Evolutionary conservation across 495 filamentous ascomycete genomes (phyloP).

Genomic region (Lasiosphaeria hispida): DNA sequence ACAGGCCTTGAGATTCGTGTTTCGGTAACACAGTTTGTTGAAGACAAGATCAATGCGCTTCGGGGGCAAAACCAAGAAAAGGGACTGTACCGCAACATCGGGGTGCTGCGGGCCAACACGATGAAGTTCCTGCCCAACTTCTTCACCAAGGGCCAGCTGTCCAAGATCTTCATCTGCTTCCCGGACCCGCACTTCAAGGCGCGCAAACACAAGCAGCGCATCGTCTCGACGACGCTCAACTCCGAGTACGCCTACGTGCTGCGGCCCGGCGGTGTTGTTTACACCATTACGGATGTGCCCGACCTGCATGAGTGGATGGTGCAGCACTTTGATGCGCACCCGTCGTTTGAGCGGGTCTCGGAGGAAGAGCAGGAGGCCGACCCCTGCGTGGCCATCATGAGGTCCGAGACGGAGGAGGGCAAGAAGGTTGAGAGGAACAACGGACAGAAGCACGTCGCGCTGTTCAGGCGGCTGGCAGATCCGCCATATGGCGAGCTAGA

Average conservation of each 20-base stretch:
- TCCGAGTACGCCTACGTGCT: conserved; percentile 92
- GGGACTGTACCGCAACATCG: conserved; percentile 75
- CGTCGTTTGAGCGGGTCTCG: conserved; percentile 61
- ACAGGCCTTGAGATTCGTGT: conserved; percentile 82
- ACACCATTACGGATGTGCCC: conserved; percentile 96
- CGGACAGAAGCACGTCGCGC: conserved; percentile 82
- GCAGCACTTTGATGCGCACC: conserved; percentile 71
- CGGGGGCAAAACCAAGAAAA: conserved; percentile 61
- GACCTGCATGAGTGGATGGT: conserved; percentile 93
- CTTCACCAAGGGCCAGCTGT: conserved; percentile 73
- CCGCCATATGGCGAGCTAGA: conserved; percentile 55
- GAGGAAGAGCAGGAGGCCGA: conserved; percentile 69
- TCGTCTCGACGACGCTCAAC: conserved; percentile 82
- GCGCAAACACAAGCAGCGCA: conserved; percentile 93
- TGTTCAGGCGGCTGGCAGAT: conserved; percentile 78
- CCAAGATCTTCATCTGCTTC: conserved; percentile 95
- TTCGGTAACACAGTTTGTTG: conserved; percentile 84
- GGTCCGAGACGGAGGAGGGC: conserved; percentile 86
- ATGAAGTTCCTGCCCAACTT: conserved; percentile 99
- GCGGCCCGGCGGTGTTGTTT: conserved; percentile 77
- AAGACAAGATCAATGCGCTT: conserved; percentile 78
- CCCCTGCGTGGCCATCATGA: conserved; percentile 78
- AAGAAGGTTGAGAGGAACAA: conserved; percentile 94
- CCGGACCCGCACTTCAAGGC: conserved; percentile 98
- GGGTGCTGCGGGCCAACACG: conserved; percentile 83